A percentile compares a stretch with the other conserved stretches of the same genome.
Evolutionary conservation across 768 basidiomycete genomes (phyloP).

Genomic region (Melanogaster broomeanus): DNA sequence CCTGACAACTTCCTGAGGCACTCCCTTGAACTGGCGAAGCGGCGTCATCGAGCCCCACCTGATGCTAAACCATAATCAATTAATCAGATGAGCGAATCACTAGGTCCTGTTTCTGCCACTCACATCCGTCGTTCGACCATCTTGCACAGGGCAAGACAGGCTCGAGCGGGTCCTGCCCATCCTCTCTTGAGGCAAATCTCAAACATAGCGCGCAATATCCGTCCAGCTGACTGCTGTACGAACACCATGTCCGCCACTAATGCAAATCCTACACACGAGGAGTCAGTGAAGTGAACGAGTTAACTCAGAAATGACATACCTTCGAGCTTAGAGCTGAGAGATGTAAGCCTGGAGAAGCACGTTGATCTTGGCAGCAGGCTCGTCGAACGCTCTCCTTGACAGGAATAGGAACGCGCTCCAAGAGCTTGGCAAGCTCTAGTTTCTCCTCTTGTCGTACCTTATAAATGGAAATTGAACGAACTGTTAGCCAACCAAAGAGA

Average conservation of each 20-base stretch:
- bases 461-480: not conserved
- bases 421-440: conserved; percentile 82
- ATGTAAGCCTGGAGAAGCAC: conserved; percentile 94
- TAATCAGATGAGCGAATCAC: not conserved
- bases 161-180: conserved; percentile 94
- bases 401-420: conserved; percentile 95
- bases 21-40: conserved; percentile 91
- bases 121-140: conserved; percentile 90
- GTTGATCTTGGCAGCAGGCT: conserved; percentile 96
- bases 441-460: conserved; percentile 82
- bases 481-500: conserved; percentile 1
- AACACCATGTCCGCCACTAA: conserved; percentile 94
- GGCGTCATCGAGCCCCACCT: conserved; percentile 99
- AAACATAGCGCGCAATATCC: conserved; percentile 95
- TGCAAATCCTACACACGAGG: conserved; percentile 60
- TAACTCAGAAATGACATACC: conserved; percentile 39
- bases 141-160: conserved; percentile 92
- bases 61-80: not conserved
- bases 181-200: conserved; percentile 97
- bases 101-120: conserved; percentile 21
- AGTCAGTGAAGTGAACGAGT: not conserved
- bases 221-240: conserved; percentile 95
- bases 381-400: conserved; percentile 96
- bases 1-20: conserved; percentile 80
- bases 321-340: conserved; percentile 89